Base-by-base conservation (phyloP, 2,329 filamentous ascomycete species). In the Pyrenochaeta sp. region DNA sequence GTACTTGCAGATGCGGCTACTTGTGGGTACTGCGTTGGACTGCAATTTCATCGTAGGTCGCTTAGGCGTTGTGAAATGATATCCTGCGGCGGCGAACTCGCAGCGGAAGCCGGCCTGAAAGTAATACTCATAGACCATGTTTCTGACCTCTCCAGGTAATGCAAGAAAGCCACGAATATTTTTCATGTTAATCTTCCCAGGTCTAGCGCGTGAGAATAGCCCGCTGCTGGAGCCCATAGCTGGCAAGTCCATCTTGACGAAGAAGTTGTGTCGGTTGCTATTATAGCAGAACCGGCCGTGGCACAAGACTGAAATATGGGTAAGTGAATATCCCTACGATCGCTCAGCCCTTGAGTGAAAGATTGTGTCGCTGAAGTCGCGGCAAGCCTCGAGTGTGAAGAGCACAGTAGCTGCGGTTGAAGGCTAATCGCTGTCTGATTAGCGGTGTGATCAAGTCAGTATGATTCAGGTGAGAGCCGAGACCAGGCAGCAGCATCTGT, bases 91-190 rank as follows among this genome's bases (percentile, higher is more conserved):
- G 9, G 58, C 66, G 34, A 76, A 57, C 53, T 76, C 72, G 53
- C 69, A 72, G 32, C 60, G 63, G 48, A 67, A 66, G 45, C 58
- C 56, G n/a, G 71, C 47, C 36, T 61, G 46, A 52, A 77, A 77
- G 64, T 73, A 76, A 63, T 68, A 72, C 8, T 50, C 56, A 65
- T 84, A 87, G 48, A 87, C 83, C 1, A 72, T 65, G 58, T 77
- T 75, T 53, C 85, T 81, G 13, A 86, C 63, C 66, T 87, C 85
- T 15, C 78, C 77, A 0, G 85, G 84, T 0, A 86, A 65, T 1
- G 62, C 51, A 4, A 77, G 64, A 54, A 78, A 78, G 25, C 70
- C 68, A n/a, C 56, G 59, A 8, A 60, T 56, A 50, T 66, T 62
- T 44, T 62, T 72, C 8, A 50, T 43, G 7, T 50, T 24, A 19